Base-by-base conservation (phyloP, 2,329 filamentous ascomycete genomes). In the Penicillium sp. region DNA sequence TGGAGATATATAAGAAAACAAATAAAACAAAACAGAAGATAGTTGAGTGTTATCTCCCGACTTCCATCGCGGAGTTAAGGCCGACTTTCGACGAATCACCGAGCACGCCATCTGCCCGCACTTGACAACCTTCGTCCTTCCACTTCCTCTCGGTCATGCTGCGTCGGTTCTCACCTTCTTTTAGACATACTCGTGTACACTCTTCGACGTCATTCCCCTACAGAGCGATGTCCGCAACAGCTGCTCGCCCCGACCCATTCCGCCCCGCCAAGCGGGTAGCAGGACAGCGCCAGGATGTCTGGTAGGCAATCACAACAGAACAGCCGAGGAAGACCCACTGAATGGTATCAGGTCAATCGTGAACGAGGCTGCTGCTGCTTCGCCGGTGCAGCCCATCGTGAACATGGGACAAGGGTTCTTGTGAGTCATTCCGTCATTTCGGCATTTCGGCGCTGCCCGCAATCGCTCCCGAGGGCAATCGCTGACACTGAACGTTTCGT, bases 351-450 rank as follows among this genome's bases (percentile, higher is more conserved):
- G 82, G 82, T 83, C 83, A 16, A 87, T 88, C 60, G 82, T 88
- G 69, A 88, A 88, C 61, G 85, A 88, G 71, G 85, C 85, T 3
- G 85, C 85, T 4, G 82, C 83, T 11, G 81, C 82, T 43, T 86
- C 83, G 18, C 82, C 83, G 1, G 79, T 86, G 40, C 81, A 86
- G 70, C 85, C 85, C 47, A 85, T 87, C 56, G 82, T 87, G 57
- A 88, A 88, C 71, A 87, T 88, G 84, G 85, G 85, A 48, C 85
- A 88, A 72, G 84, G 85, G 3, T 80, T 80, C 64, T 80, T 79
- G 78, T 80, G 62, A 73, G 77, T 73, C 53, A 53, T 34, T 5
- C 11, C 24, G 77, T 73, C 53, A 53, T 34, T 5, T 14, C 5
- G 16, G 10, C 53, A 53, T 34, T 5, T 14, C 5, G 16, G 10